phyloP scores from a whole-genome alignment of 139 green algal genomes.

The Eudorina sp. region DNA sequence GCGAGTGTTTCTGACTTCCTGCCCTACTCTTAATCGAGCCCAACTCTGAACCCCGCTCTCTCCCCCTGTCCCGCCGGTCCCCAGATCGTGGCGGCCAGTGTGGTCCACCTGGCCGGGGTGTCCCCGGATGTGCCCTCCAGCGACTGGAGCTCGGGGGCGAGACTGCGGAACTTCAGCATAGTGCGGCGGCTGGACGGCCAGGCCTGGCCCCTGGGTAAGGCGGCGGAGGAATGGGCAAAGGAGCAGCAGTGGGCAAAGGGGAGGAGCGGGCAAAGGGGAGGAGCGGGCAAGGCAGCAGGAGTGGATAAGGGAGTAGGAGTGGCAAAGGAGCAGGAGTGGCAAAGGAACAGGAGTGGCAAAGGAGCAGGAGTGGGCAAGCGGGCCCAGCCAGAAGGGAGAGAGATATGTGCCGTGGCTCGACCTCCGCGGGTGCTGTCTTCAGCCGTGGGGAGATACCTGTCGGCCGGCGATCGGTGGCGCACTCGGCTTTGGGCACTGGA shows the following conservation, averaged over 20 bases:
- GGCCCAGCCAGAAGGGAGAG: no score
- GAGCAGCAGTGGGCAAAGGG: background rate
- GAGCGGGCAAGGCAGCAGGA: background rate
- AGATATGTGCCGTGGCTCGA: no score
- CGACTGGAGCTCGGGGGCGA: conserved; percentile 75
- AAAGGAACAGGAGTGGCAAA: no score
- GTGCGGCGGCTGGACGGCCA: conserved; percentile 88
- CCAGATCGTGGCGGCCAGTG: conserved; percentile 84
- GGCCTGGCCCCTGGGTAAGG: conserved; percentile 77
- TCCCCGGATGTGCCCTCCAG: conserved; percentile 75
- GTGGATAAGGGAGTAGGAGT: background rate
- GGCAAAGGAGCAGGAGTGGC: no score
- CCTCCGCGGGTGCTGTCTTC: no score
- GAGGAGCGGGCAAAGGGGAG: background rate
- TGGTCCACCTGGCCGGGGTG: conserved; percentile 78
- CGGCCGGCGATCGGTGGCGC: no score
- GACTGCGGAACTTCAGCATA: conserved; percentile 88
- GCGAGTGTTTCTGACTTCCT: no score
- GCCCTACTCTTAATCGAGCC: background rate
- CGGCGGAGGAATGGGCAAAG: background rate
- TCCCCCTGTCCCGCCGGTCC: background rate
- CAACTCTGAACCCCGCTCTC: background rate
- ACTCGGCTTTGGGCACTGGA: no score
- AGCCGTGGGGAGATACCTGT: no score
- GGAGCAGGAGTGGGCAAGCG: no score